phyloP scores from a whole-genome alignment of 176 grass and related monocot species.

The Neostapfia colusana region DNA sequence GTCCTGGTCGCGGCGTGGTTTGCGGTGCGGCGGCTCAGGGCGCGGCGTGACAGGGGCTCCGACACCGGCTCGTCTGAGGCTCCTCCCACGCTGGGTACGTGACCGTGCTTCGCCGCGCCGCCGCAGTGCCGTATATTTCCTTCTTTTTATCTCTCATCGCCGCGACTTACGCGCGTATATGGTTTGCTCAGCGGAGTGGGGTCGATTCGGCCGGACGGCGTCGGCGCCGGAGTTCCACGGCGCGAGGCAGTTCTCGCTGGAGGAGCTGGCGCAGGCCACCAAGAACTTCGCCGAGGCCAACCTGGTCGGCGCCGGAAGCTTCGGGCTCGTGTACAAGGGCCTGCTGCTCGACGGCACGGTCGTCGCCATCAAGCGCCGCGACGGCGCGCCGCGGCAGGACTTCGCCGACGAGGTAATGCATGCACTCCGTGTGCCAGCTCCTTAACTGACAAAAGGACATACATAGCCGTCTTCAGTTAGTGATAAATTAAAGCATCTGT shows the following conservation, averaged over 20 bases:
- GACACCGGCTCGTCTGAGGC: slow-evolving; percentile 80
- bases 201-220: slow-evolving; percentile 51
- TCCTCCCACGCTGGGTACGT: slow-evolving; percentile 67
- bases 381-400: slow-evolving; percentile 40
- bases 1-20: slow-evolving; percentile 41
- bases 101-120: not conserved
- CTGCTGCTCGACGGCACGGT: slow-evolving; percentile 88
- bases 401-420: slow-evolving; percentile 93
- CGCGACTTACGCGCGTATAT: not conserved
- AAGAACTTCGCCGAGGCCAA: slow-evolving; percentile 73
- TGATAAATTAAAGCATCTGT: too few species aligned
- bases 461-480: not conserved
- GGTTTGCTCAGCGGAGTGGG: slow-evolving; percentile 67
- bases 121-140: not conserved
- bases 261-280: slow-evolving; percentile 84
- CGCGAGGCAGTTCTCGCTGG: slow-evolving; percentile 65
- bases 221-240: slow-evolving; percentile 55
- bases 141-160: not conserved
- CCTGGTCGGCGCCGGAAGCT: slow-evolving; percentile 79
- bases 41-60: slow-evolving; percentile 58
- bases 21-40: slow-evolving; percentile 30
- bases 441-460: not conserved
- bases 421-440: too few species aligned
- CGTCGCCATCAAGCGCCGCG: slow-evolving; percentile 80
- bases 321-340: slow-evolving; percentile 83